Evolutionary conservation across 306 rosid genomes (phyloP), one percentile per base, ranked within the genome.

Genomic region (Lathyrus tuberosus): DNA sequence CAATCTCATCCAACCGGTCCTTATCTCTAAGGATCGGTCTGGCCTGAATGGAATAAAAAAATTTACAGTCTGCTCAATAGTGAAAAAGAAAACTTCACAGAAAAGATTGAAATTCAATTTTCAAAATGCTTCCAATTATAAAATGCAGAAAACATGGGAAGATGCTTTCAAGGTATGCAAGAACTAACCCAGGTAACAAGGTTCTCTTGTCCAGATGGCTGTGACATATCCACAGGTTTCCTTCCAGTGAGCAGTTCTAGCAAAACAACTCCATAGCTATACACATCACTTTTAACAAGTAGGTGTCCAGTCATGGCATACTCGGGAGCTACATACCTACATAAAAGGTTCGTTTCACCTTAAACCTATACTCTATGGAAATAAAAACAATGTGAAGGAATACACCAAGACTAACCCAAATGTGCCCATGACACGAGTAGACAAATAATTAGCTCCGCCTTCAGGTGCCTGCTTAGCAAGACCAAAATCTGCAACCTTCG

Each of bases 361-460:
- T 70, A 78, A 46, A 54, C 56, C 64, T 38, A 77, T 31, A 52
- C 59, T 6, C 11, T 0, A 0, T 47, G 42, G 51, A 72, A 74
- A 69, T 20, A 65, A 62, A 31, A 28, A 70, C 66, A 15, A 26
- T 33, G 62, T 24, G 57, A 41, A 69, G 22, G 70, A 64, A 67
- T 59, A 78, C 75, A 74, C 35, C 8, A 63, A 70, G 66, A 81
- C 95, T 72, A 75, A 94, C 99, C 99, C 99, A 76, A 94, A 94
- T 44, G 99, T 94, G 74, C 99, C 99, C 99, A 95, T 95, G 81
- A 95, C 99, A 51, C 99, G 92, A 64, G 99, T 95, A 71, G 99
- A 95, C 75, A 95, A 74, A 78, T 91, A 95, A 78, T 91, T 95
- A 24, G 88, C 76, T 77, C 96, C 83, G 81, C 97, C 99, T 82